Evolutionary conservation across 257 asterid genomes (phyloP), one percentile per base, ranked within the genome.

Genomic region (Penstemon eatonii): DNA sequence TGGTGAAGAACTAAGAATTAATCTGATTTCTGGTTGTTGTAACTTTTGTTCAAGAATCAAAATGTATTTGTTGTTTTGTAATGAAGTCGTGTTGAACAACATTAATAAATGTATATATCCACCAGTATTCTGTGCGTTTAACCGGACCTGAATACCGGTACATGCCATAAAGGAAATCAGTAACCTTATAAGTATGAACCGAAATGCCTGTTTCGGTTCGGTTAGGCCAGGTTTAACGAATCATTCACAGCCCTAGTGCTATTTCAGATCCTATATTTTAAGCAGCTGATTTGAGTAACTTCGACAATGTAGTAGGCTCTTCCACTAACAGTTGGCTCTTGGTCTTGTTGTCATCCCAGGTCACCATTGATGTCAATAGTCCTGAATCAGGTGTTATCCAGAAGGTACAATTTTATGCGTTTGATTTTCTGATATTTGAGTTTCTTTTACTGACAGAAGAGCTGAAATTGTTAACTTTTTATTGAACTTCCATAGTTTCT

Each of bases 331-430:
- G 36, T 52, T 56, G 56, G 37, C 60, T 44, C 54, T 77, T 65
- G 70, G 54, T 9, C 75, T 76, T 40, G 72, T 72, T 57, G 40
- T 57, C 43, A 44, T 65, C 76, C 60, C 82, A 94, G 97, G 99
- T 94, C 67, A 91, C 99, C 18, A 94, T 94, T 67, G 99, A 94
- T 83, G 99, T 94, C 70, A 79, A 85, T 73, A 91, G 99, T 80
- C 99, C 99, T 73, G 97, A 89, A 87, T 93, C 99, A 15, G 99
- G 99, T 65, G 91, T 94, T 43, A 87, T 94, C 79, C 87, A 89
- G 75, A 73, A 94, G 99, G 99, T 94, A 72, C 37, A 50, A 13
- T 56, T 37, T 76, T 37, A 5, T 38, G 37, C 39, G 50, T 66
- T 69, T 57, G 63, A 69, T 25, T 25, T 25, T 25, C 55, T 61